Base-by-base conservation (phyloP, 1,139 yeast species). In the Pichia sp. region DNA sequence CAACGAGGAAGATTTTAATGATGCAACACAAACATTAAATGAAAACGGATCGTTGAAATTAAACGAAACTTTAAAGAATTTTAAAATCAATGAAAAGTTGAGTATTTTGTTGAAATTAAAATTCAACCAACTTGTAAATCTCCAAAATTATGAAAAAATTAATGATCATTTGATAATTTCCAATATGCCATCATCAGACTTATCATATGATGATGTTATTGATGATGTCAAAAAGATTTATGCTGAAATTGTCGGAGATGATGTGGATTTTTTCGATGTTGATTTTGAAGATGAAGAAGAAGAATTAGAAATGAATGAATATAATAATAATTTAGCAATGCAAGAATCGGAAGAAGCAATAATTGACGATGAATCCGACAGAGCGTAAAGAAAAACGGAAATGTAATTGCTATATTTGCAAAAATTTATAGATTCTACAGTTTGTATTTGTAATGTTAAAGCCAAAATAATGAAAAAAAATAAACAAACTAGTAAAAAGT, bases 211-310 rank as follows among this genome's bases (percentile, higher is more conserved):
- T 61, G 97, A 96, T 31, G 76, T 85, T 9, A 77, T 90, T 29
- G 77, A 88, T 6, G 92, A 86, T 50, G 88, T 90, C n/a, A 81
- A 80, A 57, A 68, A 76, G 28, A 62, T 90, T 38, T 92, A 85
- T 61, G 80, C 78, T 48, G 71, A 75, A 49, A 78, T 90, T 51
- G 94, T 94, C 4, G 97, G 97, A 3, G 77, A 95, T 4, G 95
- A 85, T 59, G 97, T 90, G 55, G 97, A 90, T 64, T 90, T 90
- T 65, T 90, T 90, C 58, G 96, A 87, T 63, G 87, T 90, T 34
- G 97, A 90, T 64, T 90, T 90, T 60, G 97, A 90, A 64, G 97
- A 90, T 61, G 96, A 88, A 27, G 95, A 85, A 44, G 92, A 82
- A 39, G 72, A 70, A 26, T 51, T 43, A 27, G 42, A 41, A 29